These are phyloP conservation scores for Ailanthus altissimus DNA, from an alignment of 345 rosid genomes.

Conservation along the genomic window DNA sequence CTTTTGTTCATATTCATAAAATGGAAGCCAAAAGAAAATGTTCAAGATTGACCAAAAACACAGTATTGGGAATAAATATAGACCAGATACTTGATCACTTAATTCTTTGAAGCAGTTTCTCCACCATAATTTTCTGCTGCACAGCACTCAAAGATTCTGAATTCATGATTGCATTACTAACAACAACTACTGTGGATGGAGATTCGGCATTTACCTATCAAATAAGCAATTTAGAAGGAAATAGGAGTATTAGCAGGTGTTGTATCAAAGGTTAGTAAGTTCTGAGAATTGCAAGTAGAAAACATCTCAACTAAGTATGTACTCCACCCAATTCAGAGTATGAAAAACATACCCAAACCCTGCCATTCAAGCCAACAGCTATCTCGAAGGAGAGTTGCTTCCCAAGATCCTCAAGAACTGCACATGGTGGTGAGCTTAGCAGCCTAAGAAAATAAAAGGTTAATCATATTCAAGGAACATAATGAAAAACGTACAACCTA, in stretches of 20 bases:
- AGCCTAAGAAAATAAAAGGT: slow-evolving; percentile 42
- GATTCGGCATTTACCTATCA: slow-evolving; percentile 55
- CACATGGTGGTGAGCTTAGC: slow-evolving; percentile 70
- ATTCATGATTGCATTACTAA: slow-evolving; percentile 68
- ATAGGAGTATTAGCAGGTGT: background rate
- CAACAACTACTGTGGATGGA: slow-evolving; percentile 59
- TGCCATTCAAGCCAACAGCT: slow-evolving; percentile 81
- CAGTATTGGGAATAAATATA: background rate
- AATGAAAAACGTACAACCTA: background rate
- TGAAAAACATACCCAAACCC: slow-evolving; percentile 59
- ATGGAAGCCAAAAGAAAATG: background rate
- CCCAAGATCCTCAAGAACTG: slow-evolving; percentile 79
- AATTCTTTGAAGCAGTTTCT: slow-evolving; percentile 63
- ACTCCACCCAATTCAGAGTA: background rate
- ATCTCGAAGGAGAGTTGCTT: slow-evolving; percentile 75
- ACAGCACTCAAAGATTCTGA: slow-evolving; percentile 61
- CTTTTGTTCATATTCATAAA: background rate
- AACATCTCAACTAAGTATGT: background rate
- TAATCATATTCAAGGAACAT: slow-evolving; percentile 7
- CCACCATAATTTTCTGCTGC: slow-evolving; percentile 80
- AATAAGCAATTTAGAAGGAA: background rate
- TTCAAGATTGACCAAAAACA: background rate
- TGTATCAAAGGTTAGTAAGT: background rate
- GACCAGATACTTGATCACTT: slow-evolving; percentile 30
- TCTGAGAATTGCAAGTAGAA: background rate